A percentile compares a stretch with the other conserved stretches of the same genome.
Evolutionary conservation across 192 early-diverging fungal genomes (phyloP).

Genomic region (Linnemannia zychae): DNA sequence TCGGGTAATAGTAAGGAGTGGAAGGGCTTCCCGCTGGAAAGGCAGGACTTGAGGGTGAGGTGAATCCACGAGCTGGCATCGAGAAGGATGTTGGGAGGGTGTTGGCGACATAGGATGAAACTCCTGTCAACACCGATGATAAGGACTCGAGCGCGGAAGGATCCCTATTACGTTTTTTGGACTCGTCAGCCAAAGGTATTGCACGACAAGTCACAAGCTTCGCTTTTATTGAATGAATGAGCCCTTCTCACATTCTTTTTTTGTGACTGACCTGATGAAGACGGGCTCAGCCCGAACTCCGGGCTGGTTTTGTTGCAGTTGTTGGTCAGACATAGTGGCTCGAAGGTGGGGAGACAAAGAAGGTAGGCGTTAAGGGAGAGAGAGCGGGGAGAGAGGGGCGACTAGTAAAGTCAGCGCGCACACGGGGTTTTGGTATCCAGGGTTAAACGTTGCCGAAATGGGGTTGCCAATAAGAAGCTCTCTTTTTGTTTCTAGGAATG

Average conservation of each 20-base stretch:
- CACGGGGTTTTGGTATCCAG: not conserved
- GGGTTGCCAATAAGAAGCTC: not conserved
- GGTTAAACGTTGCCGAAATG: not conserved
- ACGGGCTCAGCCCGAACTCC: slow-evolving; percentile 65
- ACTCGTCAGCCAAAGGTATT: not conserved
- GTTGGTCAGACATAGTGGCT: slow-evolving; percentile 20
- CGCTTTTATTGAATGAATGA: not conserved
- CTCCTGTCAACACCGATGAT: slow-evolving; percentile 70
- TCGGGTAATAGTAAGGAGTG: slow-evolving; percentile 37
- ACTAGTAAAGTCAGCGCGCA: not conserved
- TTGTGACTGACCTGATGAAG: slow-evolving; percentile 59
- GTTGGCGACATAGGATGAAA: slow-evolving; percentile 75
- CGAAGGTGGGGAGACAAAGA: not conserved
- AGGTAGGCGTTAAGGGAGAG: not conserved
- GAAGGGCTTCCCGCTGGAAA: slow-evolving; percentile 12
- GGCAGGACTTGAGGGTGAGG: slow-evolving; percentile 36
- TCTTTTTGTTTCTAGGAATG: not conserved
- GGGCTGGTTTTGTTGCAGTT: slow-evolving; percentile 17
- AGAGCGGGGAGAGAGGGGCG: not conserved
- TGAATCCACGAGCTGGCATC: slow-evolving; percentile 41
- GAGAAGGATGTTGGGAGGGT: slow-evolving; percentile 65
- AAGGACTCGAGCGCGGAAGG: slow-evolving; percentile 73
- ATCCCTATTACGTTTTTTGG: slow-evolving; percentile 55
- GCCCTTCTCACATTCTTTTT: not conserved
- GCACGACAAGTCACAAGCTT: not conserved